Conservation (phyloP, 2,329 filamentous ascomycete genomes). For the Alternaria solani region DNA sequence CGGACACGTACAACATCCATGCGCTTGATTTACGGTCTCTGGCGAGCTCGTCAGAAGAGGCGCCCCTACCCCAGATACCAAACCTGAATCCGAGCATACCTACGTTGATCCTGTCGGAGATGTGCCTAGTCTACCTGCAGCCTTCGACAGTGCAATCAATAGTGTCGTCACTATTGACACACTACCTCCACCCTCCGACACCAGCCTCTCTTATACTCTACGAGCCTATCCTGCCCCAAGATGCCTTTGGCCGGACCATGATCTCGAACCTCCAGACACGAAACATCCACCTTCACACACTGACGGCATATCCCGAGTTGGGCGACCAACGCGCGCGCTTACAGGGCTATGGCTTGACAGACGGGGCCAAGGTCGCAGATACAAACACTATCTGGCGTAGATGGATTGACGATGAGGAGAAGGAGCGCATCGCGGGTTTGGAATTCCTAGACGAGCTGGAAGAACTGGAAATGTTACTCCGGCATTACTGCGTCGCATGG, state of each 20-base stretch:
- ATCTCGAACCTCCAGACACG: slow-evolving; percentile 84
- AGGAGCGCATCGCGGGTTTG: slow-evolving; percentile 77
- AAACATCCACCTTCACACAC: slow-evolving; percentile 83
- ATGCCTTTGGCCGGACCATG: slow-evolving; percentile 93
- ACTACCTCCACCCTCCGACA: slow-evolving; percentile 54
- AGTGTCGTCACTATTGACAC: slow-evolving; percentile 55
- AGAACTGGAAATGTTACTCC: slow-evolving; percentile 86
- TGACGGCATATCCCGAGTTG: slow-evolving; percentile 75
- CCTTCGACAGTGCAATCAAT: slow-evolving; percentile 69
- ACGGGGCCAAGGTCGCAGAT: slow-evolving; percentile 65
- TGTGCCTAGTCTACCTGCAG: slow-evolving; percentile 89
- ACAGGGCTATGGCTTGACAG: slow-evolving; percentile 69
- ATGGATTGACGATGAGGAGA: slow-evolving; percentile 77
- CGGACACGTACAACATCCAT: slow-evolving; percentile 62
- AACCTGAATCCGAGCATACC: slow-evolving; percentile 67
- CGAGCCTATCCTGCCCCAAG: slow-evolving; percentile 84
- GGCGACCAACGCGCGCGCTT: slow-evolving; percentile 74
- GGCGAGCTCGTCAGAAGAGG: slow-evolving; percentile 32
- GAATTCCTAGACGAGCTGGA: slow-evolving; percentile 96
- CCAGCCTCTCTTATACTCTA: slow-evolving; percentile 76
- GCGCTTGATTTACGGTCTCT: slow-evolving; percentile 74
- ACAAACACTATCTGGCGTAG: slow-evolving; percentile 76
- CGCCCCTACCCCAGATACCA: slow-evolving; percentile 43
- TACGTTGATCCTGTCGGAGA: slow-evolving; percentile 90
- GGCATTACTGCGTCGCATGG: slow-evolving; percentile 92